Conservation (phyloP, 371 early-diverging fungal species). For the Actinomucor elegans region DNA sequence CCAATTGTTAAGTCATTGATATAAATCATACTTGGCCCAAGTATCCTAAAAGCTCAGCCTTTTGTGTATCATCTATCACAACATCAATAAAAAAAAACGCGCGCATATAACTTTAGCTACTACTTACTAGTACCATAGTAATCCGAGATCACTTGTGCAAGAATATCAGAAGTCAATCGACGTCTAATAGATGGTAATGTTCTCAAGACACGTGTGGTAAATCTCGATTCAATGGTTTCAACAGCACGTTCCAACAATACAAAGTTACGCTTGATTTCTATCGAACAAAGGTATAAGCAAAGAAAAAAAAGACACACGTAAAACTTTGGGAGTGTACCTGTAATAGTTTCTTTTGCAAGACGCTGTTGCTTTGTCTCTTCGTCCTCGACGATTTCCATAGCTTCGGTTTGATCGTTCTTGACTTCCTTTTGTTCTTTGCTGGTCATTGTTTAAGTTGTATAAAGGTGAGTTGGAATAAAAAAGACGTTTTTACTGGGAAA, state of each 20-base stretch:
- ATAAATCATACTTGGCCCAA: conserved; percentile 46
- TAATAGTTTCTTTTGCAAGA: conserved; percentile 39
- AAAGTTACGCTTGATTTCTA: conserved; percentile 87
- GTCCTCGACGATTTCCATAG: conserved; percentile 48
- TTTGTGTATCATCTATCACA: conserved; percentile 35
- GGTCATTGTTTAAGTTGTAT: conserved; percentile 7
- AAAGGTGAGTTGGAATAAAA: background rate
- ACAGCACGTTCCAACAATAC: conserved; percentile 81
- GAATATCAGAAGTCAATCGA: conserved; percentile 67
- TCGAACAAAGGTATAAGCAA: background rate
- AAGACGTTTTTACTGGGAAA: conserved; percentile 5
- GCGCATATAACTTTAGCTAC: too few species aligned
- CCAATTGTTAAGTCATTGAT: too few species aligned
- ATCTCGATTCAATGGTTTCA: conserved; percentile 81
- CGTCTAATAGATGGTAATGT: conserved; percentile 78
- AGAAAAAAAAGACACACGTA: background rate
- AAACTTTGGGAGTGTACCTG: conserved; percentile 20
- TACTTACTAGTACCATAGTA: conserved; percentile 64
- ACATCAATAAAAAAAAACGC: too few species aligned
- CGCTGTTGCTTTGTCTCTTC: conserved; percentile 42
- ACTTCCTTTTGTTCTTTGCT: conserved; percentile 28
- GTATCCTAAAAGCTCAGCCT: conserved; percentile 31
- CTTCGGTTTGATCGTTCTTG: conserved; percentile 28
- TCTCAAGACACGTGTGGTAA: conserved; percentile 85
- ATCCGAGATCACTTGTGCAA: conserved; percentile 63